A percentile compares a stretch with the other conserved stretches of the same genome.
Conservation (phyloP, 129 eudicot species). For the Helianthus annuus region DNA sequence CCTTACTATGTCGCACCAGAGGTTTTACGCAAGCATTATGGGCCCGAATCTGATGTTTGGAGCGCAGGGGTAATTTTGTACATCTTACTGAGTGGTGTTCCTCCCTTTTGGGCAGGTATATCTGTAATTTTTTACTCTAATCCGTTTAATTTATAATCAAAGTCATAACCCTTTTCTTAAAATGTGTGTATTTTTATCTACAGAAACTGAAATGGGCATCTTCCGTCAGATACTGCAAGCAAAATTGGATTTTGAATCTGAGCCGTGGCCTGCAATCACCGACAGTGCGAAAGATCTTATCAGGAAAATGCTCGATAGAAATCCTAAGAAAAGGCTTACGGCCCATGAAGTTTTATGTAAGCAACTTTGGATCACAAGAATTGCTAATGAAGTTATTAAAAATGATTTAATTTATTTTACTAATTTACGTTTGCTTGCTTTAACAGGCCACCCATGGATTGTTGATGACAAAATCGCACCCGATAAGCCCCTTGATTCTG, state of each 20-base stretch:
- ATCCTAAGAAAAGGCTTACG: constrained; percentile 83
- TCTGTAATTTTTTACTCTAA: not conserved
- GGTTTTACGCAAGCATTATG: constrained; percentile 85
- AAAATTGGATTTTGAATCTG: constrained; percentile 79
- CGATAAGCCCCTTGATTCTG: constrained; percentile 95
- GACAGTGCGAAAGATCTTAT: constrained; percentile 88
- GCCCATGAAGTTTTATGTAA: constrained; percentile 95
- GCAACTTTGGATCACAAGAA: constrained; percentile 25
- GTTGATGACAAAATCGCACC: constrained; percentile 88
- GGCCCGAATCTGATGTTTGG: constrained; percentile 97
- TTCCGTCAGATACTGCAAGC: constrained; percentile 85
- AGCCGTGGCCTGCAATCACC: constrained; percentile 91
- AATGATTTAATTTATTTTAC: not conserved
- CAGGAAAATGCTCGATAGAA: constrained; percentile 81
- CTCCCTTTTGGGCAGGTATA: constrained; percentile 97
- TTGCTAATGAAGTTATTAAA: not conserved
- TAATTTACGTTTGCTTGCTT: constrained; percentile 14
- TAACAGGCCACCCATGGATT: constrained; percentile 94
- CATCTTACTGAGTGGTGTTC: constrained; percentile 84
- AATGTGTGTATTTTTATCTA: constrained; percentile 10
- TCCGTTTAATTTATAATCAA: not conserved
- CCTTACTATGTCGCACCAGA: constrained; percentile 98
- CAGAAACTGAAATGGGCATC: constrained; percentile 95
- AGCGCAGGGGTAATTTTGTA: constrained; percentile 93
- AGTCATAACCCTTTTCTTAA: constrained; percentile 16